A percentile compares a stretch with the other conserved stretches of the same genome.
These are phyloP conservation scores for Clonostachys byssicola DNA, from an alignment of 2,329 filamentous ascomycete genomes.

Conservation along the genomic window DNA sequence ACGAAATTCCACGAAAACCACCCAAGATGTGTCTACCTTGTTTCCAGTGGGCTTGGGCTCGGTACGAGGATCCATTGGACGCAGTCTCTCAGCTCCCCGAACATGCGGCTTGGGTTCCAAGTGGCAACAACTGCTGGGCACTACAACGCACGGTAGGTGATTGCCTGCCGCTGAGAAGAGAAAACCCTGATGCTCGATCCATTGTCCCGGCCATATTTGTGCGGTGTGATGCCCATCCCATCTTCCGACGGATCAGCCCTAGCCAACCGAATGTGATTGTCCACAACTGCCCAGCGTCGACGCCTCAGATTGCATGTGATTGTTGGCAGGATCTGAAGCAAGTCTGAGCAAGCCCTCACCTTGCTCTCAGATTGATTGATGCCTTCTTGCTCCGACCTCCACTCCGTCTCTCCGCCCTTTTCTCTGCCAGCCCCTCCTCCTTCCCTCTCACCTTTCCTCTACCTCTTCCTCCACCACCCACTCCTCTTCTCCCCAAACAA, in stretches of 20 bases:
- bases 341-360: background rate
- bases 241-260: no score
- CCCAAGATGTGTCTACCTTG: conserved; percentile 51
- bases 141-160: conserved; percentile 28
- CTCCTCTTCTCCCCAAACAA: background rate
- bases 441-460: conserved; percentile 1
- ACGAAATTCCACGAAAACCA: background rate
- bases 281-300: no score
- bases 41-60: conserved; percentile 45
- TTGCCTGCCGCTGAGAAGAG: background rate
- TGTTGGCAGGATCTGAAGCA: no score
- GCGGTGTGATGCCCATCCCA: no score
- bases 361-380: background rate
- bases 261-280: no score
- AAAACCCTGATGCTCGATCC: no score
- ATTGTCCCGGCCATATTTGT: no score
- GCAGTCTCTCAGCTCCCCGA: conserved; percentile 23
- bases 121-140: conserved; percentile 23
- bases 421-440: background rate
- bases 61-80: conserved; percentile 35
- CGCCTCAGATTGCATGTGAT: no score
- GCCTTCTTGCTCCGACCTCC: background rate
- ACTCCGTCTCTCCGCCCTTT: background rate
- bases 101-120: conserved; percentile 35
- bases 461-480: background rate